These are phyloP conservation scores for Beauveria medogensis DNA, from an alignment of 2,329 filamentous ascomycete species.

Conservation along the genomic window DNA sequence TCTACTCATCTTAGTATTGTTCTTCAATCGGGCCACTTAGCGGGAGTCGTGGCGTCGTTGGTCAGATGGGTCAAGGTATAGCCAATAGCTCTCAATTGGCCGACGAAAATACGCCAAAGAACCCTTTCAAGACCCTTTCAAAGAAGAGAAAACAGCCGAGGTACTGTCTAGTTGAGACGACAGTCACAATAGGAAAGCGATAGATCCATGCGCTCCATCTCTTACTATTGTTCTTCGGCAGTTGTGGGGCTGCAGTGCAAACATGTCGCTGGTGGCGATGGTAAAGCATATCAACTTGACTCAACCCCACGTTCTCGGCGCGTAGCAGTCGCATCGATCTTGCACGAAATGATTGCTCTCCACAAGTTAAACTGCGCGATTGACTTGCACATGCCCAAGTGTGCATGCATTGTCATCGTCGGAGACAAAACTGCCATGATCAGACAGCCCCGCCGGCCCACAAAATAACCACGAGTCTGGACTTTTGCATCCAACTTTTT, in stretches of 20 bases:
- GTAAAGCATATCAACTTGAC: not conserved
- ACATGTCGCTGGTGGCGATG: not conserved
- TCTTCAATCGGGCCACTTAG: slow-evolving; percentile 8
- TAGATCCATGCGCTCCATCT: slow-evolving; percentile 8
- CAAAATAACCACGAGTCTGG: not conserved
- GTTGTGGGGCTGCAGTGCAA: not conserved
- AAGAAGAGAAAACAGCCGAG: not conserved
- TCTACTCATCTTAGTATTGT: slow-evolving; percentile 21
- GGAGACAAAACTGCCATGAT: not conserved
- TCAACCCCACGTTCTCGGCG: not conserved
- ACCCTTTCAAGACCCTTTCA: not conserved
- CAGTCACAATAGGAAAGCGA: not conserved
- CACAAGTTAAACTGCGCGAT: not conserved
- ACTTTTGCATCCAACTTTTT: not conserved
- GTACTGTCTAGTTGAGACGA: not conserved
- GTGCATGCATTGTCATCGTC: not conserved
- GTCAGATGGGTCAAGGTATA: not conserved
- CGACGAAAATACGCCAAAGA: not conserved
- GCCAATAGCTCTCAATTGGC: not conserved
- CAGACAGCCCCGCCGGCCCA: not conserved
- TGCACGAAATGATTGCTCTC: not conserved
- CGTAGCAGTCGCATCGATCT: not conserved
- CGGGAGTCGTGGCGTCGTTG: slow-evolving; percentile 12
- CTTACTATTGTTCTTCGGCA: slow-evolving; percentile 13
- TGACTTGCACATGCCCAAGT: not conserved